phyloP scores from a whole-genome alignment of 768 basidiomycete species.

The Dacryopinax spathularia region DNA sequence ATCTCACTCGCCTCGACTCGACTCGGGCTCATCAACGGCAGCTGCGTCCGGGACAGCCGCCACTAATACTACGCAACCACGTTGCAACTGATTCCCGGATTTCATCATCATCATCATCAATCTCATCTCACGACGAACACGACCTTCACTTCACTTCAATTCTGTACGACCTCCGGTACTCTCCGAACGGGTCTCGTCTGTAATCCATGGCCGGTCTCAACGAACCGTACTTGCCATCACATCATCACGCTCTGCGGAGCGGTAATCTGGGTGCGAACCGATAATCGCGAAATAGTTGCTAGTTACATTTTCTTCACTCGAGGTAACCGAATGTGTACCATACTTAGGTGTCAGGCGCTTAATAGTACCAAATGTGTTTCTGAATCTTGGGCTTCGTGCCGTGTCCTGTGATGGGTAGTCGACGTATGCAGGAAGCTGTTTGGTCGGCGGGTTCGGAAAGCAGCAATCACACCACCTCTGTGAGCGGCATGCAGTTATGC shows the following conservation, averaged over 20 bases:
- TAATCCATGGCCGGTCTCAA: conserved; percentile 1
- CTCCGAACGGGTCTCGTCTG: conserved; percentile 1
- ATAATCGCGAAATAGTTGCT: not conserved
- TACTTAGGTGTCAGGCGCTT: not conserved
- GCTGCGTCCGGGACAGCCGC: too few relatives aligned
- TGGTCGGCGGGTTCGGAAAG: too few relatives aligned
- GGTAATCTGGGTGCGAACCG: too few relatives aligned
- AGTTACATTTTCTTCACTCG: not conserved
- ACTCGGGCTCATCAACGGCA: too few relatives aligned
- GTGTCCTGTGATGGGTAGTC: too few relatives aligned
- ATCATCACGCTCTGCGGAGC: not conserved
- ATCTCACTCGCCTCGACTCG: not conserved
- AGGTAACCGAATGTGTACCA: not conserved
- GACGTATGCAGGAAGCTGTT: too few relatives aligned
- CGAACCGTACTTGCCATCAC: not conserved
- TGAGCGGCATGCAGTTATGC: too few relatives aligned
- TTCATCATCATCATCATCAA: not conserved
- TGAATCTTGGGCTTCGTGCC: not conserved
- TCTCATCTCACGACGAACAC: not conserved
- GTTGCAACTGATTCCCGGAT: not conserved
- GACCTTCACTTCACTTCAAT: too few relatives aligned
- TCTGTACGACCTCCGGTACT: not conserved
- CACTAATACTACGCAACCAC: too few relatives aligned
- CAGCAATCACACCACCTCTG: too few relatives aligned
- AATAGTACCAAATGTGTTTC: not conserved